Conservation (phyloP, 164 flowering plant species). For the Tetracentron sinense region DNA sequence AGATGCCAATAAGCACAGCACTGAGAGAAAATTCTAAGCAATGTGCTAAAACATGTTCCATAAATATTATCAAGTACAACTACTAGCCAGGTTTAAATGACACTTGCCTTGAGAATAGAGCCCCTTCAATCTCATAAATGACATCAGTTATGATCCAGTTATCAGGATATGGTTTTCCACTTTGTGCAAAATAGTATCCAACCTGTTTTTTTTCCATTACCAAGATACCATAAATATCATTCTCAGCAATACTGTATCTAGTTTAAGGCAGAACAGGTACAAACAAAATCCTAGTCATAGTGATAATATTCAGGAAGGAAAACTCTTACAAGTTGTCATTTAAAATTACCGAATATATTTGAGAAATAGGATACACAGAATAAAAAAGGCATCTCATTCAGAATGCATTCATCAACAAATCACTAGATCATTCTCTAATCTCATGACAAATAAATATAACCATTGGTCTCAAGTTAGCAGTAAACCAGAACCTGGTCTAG, state of each 20-base stretch:
- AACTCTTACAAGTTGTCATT: too few relatives aligned
- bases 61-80: not conserved
- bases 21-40: not conserved
- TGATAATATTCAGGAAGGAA: not conserved
- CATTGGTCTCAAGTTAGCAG: not conserved
- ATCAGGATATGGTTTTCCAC: conserved; percentile 99
- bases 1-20: not conserved
- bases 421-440: not conserved
- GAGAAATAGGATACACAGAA: too few relatives aligned
- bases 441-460: not conserved
- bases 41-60: not conserved
- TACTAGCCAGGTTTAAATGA: conserved; percentile 1
- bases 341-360: too few relatives aligned
- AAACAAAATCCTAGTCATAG: not conserved
- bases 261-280: conserved; percentile 9
- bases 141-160: conserved; percentile 98
- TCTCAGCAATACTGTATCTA: conserved; percentile 14
- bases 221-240: conserved; percentile 23
- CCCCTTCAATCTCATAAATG: conserved; percentile 85
- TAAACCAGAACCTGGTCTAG: not conserved
- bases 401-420: too few relatives aligned
- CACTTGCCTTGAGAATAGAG: conserved; percentile 72
- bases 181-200: conserved; percentile 96
- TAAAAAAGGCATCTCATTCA: too few relatives aligned
- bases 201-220: conserved; percentile 56